Evolutionary conservation across 345 rosid species (phyloP), one percentile per base, ranked within the genome.

Genomic region (Balakata baccata): DNA sequence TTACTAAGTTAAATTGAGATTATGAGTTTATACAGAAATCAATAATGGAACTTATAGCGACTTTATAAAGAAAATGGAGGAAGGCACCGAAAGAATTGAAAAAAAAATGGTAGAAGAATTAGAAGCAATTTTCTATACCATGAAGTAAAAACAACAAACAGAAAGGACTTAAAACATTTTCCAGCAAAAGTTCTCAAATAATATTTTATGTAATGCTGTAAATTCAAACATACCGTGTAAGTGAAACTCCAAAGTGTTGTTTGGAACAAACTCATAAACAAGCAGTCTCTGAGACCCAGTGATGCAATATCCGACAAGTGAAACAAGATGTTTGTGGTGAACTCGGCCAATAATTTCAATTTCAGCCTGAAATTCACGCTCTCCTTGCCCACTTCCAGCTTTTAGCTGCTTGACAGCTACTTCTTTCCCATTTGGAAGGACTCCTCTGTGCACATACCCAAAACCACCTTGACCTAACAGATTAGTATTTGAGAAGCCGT

Each of bases 361-460:
- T 17, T 77, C 80, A 17, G 80, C 80, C 68, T 77, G 75, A 60
- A 77, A 77, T 60, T 77, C 80, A 10, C 80, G 75, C 75, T 77
- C 75, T 8, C 80, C 80, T 50, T 77, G 80, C 60, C 80, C 80
- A 66, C 80, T 77, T 66, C 80, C 80, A 34, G 75, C 80, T 72
- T 77, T 77, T 8, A 77, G 75, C 38, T 66, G 66, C 60, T 77
- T 77, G 25, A 77, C 46, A 20, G 80, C 80, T 1, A 77, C 80
- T 59, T 71, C 80, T 60, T 72, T 77, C 5, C 80, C 80, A 38
- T 72, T 72, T 3, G 76, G 76, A 66, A 77, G 80, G 43, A 77
- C 76, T 3, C 80, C 76, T 77, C 20, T 77, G 62, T 77, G 80
- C 68, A 77, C 80, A 71, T 71, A 77, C 67, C 80, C 80, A 60